Conservation (phyloP, 1,284 basidiomycete species). For the Puccinia horiana region DNA sequence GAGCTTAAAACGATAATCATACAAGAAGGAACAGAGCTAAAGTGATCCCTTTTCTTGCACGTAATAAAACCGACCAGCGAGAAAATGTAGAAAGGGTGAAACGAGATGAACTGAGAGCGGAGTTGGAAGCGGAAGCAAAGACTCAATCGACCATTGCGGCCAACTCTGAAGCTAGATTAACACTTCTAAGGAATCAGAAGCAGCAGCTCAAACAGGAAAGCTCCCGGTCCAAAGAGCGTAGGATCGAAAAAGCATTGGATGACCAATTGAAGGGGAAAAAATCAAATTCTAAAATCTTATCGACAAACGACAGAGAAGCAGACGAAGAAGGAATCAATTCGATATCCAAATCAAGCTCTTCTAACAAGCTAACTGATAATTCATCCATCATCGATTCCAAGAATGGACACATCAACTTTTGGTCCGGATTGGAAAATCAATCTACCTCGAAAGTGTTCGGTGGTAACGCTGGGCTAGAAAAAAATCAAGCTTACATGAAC, state of each 20-base stretch:
- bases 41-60: background rate
- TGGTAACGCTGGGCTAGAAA: constrained; percentile 2
- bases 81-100: constrained; percentile 46
- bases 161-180: constrained; percentile 44
- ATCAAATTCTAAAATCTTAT: background rate
- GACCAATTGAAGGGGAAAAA: constrained; percentile 47
- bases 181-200: constrained; percentile 31
- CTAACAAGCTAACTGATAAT: constrained; percentile 17
- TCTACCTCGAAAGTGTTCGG: constrained; percentile 44
- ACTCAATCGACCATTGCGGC: constrained; percentile 44
- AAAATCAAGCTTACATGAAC: constrained; percentile 40
- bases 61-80: constrained; percentile 5
- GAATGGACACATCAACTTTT: constrained; percentile 48
- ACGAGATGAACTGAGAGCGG: constrained; percentile 40
- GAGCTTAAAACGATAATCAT: background rate
- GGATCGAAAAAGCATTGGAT: constrained; percentile 31
- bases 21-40: background rate
- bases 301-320: background rate
- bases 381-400: constrained; percentile 46
- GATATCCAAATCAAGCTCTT: background rate
- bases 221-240: constrained; percentile 27
- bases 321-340: background rate
- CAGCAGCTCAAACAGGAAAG: constrained; percentile 35
- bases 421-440: constrained; percentile 40
- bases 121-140: constrained; percentile 44